A percentile compares a stretch with the other conserved stretches of the same genome.
phyloP scores from a whole-genome alignment of 306 rosid genomes.

The Inga oerstediana region DNA sequence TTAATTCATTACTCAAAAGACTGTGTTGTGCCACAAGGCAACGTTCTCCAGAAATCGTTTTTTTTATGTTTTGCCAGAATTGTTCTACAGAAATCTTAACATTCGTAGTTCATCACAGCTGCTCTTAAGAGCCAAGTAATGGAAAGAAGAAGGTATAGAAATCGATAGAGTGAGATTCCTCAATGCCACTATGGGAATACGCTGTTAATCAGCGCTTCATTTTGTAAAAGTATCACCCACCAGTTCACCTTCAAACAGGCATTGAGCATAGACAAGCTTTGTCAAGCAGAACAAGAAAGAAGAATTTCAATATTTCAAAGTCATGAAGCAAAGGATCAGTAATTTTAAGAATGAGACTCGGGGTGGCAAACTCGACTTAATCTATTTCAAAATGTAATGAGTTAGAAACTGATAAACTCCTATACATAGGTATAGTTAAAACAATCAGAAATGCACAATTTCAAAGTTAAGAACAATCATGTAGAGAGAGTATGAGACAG shows the following conservation, averaged over 20 bases:
- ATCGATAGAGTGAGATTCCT: neutral
- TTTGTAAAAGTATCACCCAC: neutral
- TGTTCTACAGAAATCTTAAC: neutral
- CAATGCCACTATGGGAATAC: neutral
- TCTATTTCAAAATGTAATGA: neutral
- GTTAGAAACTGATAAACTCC: neutral
- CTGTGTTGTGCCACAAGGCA: neutral
- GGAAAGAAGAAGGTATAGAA: neutral
- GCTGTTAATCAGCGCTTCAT: slow-evolving; percentile 4
- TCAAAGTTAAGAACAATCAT: neutral
- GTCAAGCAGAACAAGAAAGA: neutral
- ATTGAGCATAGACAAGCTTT: neutral
- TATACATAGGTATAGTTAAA: neutral
- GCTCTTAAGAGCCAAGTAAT: neutral
- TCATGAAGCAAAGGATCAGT: neutral
- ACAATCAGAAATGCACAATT: neutral
- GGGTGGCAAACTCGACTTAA: neutral
- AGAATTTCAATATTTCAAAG: neutral
- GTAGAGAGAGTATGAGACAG: neutral
- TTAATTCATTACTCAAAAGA: no score
- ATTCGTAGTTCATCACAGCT: neutral
- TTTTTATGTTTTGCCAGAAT: no score
- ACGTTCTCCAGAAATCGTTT: neutral
- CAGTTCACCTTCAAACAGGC: neutral
- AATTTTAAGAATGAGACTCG: neutral